Percentiles rank a stretch among this genome's conserved stretches.
Conservation (phyloP, 2,329 filamentous ascomycete genomes). For the Sporothrix sp. region DNA sequence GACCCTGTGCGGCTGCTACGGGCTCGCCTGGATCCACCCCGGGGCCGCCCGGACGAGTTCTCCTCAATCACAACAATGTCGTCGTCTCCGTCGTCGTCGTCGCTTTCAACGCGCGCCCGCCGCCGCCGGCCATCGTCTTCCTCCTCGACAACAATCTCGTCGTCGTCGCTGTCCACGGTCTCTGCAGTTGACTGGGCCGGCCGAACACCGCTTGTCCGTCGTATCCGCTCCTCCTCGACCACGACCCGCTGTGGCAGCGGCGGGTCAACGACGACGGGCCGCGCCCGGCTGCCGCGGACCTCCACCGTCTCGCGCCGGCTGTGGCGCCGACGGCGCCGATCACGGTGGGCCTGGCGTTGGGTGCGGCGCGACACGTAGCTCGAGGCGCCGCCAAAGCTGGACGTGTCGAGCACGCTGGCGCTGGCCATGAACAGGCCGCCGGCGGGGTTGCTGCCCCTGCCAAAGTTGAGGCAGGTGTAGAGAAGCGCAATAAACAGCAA, state of each 20-base stretch:
- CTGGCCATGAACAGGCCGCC: not conserved
- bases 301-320: slow-evolving; percentile 23
- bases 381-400: slow-evolving; percentile 19
- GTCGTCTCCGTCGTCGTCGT: slow-evolving; percentile 6
- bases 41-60: not conserved
- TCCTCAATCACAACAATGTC: slow-evolving; percentile 13
- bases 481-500: slow-evolving; percentile 26
- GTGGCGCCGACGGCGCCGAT: not conserved
- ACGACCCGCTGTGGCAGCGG: slow-evolving; percentile 24
- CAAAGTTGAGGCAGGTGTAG: slow-evolving; percentile 26
- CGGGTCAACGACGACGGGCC: no score
- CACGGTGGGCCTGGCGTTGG: not conserved
- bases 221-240: slow-evolving; percentile 16
- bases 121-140: not conserved
- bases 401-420: slow-evolving; percentile 14
- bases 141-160: slow-evolving; percentile 13
- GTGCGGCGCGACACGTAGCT: slow-evolving; percentile 19
- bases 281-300: slow-evolving; percentile 17
- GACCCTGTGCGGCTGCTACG: not conserved
- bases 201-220: not conserved
- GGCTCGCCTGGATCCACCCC: not conserved
- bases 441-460: slow-evolving; percentile 7
- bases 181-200: not conserved
- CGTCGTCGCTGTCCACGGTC: slow-evolving; percentile 3
- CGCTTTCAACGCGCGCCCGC: not conserved